Percentiles rank a stretch among this genome's conserved stretches.
Conservation (phyloP, 306 rosid species). For the Astragalus membranaceus region DNA sequence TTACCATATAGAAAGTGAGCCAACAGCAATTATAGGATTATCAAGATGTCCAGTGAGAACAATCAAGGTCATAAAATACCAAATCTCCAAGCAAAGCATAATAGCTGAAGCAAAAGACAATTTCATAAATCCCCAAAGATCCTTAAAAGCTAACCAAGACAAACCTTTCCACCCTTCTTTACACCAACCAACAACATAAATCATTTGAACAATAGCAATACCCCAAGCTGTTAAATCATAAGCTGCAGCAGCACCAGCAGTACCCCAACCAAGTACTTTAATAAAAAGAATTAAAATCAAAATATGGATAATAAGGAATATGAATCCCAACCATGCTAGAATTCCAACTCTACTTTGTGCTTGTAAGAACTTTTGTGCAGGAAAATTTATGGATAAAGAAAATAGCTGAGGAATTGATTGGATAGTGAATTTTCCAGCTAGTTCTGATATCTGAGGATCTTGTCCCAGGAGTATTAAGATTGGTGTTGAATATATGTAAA, state of each 20-base stretch:
- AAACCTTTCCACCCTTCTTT: constrained; percentile 80
- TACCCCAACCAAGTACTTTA: constrained; percentile 60
- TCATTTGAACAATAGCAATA: constrained; percentile 59
- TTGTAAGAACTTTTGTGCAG: constrained; percentile 86
- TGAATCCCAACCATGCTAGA: constrained; percentile 83
- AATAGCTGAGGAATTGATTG: constrained; percentile 92
- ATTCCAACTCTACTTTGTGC: constrained; percentile 72
- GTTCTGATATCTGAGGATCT: constrained; percentile 52
- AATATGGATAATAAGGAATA: constrained; percentile 34
- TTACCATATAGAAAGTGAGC: constrained; percentile 96
- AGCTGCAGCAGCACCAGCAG: constrained; percentile 77
- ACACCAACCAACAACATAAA: constrained; percentile 75
- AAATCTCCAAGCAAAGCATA: constrained; percentile 91
- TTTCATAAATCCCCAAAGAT: constrained; percentile 72
- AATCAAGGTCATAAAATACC: constrained; percentile 95
- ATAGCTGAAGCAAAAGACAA: constrained; percentile 87
- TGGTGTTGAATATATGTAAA: constrained; percentile 56
- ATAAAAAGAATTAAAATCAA: constrained; percentile 45
- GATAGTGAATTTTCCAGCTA: constrained; percentile 72
- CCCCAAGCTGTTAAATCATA: constrained; percentile 69
- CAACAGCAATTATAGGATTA: constrained; percentile 81
- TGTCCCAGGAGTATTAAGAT: constrained; percentile 78
- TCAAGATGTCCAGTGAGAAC: constrained; percentile 96
- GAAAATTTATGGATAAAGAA: constrained; percentile 75
- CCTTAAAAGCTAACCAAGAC: constrained; percentile 81